Base-by-base conservation (phyloP, 2,329 filamentous ascomycete genomes). In the Aureobasidium sp. region DNA sequence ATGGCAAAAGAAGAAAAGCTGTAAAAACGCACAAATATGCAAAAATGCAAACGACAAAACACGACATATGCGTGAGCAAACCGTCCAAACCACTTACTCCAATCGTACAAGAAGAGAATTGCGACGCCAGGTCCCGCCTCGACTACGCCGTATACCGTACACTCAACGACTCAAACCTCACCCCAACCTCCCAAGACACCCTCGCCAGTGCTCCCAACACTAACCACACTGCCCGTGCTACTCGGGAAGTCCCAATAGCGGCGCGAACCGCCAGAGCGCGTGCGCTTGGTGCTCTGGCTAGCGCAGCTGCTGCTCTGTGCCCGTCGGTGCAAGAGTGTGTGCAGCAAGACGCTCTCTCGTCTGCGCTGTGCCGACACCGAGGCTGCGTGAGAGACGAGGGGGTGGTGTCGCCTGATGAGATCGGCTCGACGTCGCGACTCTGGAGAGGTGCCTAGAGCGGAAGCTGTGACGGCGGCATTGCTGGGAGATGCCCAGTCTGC, bases 171-270 rank as follows among this genome's bases (percentile, higher is more conserved):
- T 51, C 45, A 60, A 51, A 88, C 83, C 75, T 93, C 90, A 11
- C 89, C 89, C 90, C 90, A 94, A 67, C 84, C 87, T 17, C 89
- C 89, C 80, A 89, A 84, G 9, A 83, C 84, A 1, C 86, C 87
- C 42, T 82, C 84, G 52, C 83, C 82, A 2, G 87, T 79, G 66
- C 87, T 89, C 9, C 56, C 63, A 37, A 57, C 64, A 56, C 69
- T 70, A 60, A 70, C 70, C 41, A 68, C 71, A 58, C 70, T 71
- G 25, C 77, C 60, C 3, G 88, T 88, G 61, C 89, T 92, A 29
- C 90, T 90, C 17, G 53, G 53, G 66, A 96, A 84, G 73, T 96
- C 92, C 92, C 92, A 97, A 74, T 95, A 97, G 72, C 96, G 90
- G 59, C 91, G 79, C 49, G 87, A 90, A 48, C 89, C 92, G 37